Evolutionary conservation across 2,329 filamentous ascomycete genomes (phyloP).

Genomic region (Hypoxylon sp.): DNA sequence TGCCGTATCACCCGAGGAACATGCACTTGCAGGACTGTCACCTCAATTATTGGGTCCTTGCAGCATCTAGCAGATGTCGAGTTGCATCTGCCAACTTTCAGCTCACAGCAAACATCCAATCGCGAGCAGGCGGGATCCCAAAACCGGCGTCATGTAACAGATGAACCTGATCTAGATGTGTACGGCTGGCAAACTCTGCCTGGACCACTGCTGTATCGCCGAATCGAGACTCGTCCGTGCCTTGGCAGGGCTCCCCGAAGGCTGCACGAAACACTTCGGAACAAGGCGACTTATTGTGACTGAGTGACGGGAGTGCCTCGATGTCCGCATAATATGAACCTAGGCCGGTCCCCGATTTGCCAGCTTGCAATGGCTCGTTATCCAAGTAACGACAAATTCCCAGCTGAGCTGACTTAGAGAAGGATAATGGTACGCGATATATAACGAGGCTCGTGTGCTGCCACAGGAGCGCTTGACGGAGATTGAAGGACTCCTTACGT

Average conservation of each 20-base stretch:
- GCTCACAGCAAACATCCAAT: constrained; percentile 26
- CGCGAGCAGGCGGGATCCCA: not conserved
- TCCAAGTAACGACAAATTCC: constrained; percentile 10
- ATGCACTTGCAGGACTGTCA: constrained; percentile 8
- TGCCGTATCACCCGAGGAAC: constrained; percentile 10
- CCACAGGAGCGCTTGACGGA: not conserved
- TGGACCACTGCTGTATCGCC: constrained; percentile 8
- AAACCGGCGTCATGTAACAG: constrained; percentile 3
- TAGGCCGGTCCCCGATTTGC: not conserved
- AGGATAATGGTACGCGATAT: constrained; percentile 5
- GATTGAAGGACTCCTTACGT: not conserved
- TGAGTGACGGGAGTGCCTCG: constrained; percentile 3
- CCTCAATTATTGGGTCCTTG: constrained; percentile 27
- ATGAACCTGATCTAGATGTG: constrained; percentile 2
- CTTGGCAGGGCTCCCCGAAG: not conserved
- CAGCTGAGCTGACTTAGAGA: not conserved
- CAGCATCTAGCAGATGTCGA: constrained; percentile 23
- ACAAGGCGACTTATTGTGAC: not conserved
- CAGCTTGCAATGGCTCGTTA: not conserved
- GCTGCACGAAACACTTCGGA: not conserved
- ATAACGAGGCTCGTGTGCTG: constrained; percentile 8
- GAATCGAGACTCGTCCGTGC: not conserved
- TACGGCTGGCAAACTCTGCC: constrained; percentile 10
- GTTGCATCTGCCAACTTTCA: constrained; percentile 12
- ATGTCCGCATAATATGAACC: not conserved